phyloP scores from a whole-genome alignment of 306 rosid species.

The Styphnolobium japonicum region DNA sequence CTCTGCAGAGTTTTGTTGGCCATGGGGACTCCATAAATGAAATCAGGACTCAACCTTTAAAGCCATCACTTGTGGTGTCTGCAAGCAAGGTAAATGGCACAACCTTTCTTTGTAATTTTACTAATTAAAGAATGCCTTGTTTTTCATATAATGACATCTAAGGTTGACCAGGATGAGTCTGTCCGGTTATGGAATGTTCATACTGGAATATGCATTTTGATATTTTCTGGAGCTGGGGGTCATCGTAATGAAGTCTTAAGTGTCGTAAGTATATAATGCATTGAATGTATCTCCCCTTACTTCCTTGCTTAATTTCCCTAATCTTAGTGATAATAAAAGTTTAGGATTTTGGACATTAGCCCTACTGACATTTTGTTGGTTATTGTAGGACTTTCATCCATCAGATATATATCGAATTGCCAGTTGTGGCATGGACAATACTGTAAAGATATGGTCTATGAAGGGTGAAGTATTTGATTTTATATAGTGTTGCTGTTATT shows the following conservation, averaged over 20 bases:
- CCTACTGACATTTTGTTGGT: slow-evolving; percentile 19
- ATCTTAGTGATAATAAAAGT: neutral
- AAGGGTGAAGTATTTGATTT: slow-evolving; percentile 54
- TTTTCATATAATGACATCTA: slow-evolving; percentile 30
- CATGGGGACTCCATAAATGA: slow-evolving; percentile 96
- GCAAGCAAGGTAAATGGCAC: slow-evolving; percentile 79
- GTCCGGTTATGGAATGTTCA: slow-evolving; percentile 95
- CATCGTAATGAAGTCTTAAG: slow-evolving; percentile 98
- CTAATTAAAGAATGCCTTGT: slow-evolving; percentile 11
- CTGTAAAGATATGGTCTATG: slow-evolving; percentile 98
- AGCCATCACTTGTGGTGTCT: slow-evolving; percentile 80
- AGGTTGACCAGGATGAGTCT: slow-evolving; percentile 79
- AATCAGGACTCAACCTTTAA: slow-evolving; percentile 85
- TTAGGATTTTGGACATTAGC: slow-evolving; percentile 1
- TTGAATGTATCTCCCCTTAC: neutral
- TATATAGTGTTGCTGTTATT: neutral
- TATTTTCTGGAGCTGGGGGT: slow-evolving; percentile 97
- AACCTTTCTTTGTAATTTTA: neutral
- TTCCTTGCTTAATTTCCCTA: neutral
- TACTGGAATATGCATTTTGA: slow-evolving; percentile 87
- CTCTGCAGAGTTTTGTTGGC: slow-evolving; percentile 84
- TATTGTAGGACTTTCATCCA: slow-evolving; percentile 82
- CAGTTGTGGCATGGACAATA: slow-evolving; percentile 98
- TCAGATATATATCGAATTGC: slow-evolving; percentile 80
- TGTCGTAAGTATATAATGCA: slow-evolving; percentile 59